Evolutionary conservation across 176 grass and related monocot genomes (phyloP), one percentile per base, ranked within the genome.

Genomic region (Bonia amplexicaulis): DNA sequence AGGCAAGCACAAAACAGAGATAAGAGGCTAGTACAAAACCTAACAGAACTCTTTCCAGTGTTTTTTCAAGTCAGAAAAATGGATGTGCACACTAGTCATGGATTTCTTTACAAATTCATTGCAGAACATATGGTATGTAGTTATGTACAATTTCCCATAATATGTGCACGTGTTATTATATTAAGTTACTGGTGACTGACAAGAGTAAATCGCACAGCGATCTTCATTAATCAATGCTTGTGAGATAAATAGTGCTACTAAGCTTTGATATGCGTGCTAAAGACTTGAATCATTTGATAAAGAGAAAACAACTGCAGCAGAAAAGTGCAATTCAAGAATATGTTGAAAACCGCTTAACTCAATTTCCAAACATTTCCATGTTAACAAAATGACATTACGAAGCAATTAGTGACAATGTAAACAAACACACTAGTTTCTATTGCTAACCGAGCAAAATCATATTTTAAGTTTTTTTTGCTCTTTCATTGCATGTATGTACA

Each of bases 91-190:
- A 45, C 3, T n/a, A 68, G 63, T 40, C 48, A 29, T 54, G 47
- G 54, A 41, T 80, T 69, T 54, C 19, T 41, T 80, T 49, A 68
- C 27, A 47, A 64, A 47, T 31, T 68, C 2, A 80, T 40, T 53
- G 46, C 63, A 47, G 10, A 79, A 66, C 58, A 48, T 67, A 45
- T 57, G 57, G 15, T 46, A 33, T 19, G 4, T n/a, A 92, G 75
- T 88, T 85, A 73, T 23, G 26, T 61, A 69, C 69, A 27, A 31
- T 44, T n/a, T 80, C 26, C 20, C 37, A 73, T 71, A 66, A 62
- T 72, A 76, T 74, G 74, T 16, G 12, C 39, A 48, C 2, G 45
- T 69, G 83, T 73, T 81, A 57, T 84, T 89, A 40, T 78, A 62
- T 54, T 54, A 70, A 69, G 59, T 64, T 81, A 74, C 42, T 33